Base-by-base conservation (phyloP, 345 rosid species). In the Hibiscus syriacus region DNA sequence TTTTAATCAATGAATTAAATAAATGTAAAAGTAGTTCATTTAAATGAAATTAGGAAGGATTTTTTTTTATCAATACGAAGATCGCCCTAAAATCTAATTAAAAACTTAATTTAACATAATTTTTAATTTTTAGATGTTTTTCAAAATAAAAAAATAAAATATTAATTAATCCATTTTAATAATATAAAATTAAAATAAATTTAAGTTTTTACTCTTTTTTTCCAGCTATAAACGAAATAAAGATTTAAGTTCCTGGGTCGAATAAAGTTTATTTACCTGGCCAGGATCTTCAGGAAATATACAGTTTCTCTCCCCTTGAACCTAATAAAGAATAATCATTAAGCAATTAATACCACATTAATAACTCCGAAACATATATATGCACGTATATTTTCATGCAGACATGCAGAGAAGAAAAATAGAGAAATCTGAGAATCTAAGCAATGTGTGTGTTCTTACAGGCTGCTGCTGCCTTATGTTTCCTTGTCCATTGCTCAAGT, bases 261-360 rank as follows among this genome's bases (percentile, higher is more conserved):
- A 72, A 79, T 76, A 80, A 86, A 55, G 76, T 46, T 27, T 69
- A 30, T 10, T n/a, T 30, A 88, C 97, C 91, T 85, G 96, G 80
- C 91, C 92, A 76, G 94, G 95, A 77, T 92, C 96, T 73, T 92
- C 98, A 73, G 98, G 95, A 83, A 92, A 92, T 68, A 86, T 75
- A 78, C 86, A 81, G 72, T 81, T 84, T 85, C 84, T 80, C 64
- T 90, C 90, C 30, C 91, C 96, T 74, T 79, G 90, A 73, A 90
- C 89, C 98, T 90, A 80, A 41, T 12, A 32, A 46, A 69, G 9
- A 39, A 3, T 53, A 72, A 68, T 75, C 72, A 71, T 72, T 66
- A 75, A 75, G 72, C 78, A 70, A 68, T 70, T 39, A 8, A 12
- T 39, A 39, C 45, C 45, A 39, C 38, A 34, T 34, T 70, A 70